Conservation (phyloP, 495 filamentous ascomycete genomes). For the Podospora bellae-mahoneyi region DNA sequence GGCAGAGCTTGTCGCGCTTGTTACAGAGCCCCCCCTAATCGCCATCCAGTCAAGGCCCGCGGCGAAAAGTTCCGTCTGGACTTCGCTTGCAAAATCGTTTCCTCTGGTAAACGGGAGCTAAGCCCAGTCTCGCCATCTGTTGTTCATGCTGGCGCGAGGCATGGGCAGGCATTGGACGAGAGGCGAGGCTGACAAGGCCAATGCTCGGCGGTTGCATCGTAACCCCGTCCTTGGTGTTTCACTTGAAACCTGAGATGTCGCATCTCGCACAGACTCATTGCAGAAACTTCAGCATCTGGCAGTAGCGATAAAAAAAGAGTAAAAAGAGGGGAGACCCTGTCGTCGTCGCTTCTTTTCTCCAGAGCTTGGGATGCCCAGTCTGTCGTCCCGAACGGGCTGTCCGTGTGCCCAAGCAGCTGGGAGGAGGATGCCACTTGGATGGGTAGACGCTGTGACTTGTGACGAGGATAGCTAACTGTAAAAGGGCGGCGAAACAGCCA, state of each 20-base stretch:
- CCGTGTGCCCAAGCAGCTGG: background rate
- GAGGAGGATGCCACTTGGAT: background rate
- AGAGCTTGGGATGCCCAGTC: background rate
- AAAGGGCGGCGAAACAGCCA: background rate
- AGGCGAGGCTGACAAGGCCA: constrained; percentile 35
- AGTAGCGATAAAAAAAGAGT: background rate
- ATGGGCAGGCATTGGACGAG: constrained; percentile 24
- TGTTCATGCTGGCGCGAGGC: constrained; percentile 28
- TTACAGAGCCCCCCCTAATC: background rate
- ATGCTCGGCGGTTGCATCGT: constrained; percentile 21
- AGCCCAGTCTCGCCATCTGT: constrained; percentile 10
- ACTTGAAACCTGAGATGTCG: constrained; percentile 37
- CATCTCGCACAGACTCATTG: constrained; percentile 23
- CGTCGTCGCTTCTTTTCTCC: background rate
- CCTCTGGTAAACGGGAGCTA: constrained; percentile 6
- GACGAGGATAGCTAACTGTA: background rate
- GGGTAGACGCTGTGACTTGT: constrained; percentile 3
- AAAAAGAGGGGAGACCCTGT: background rate
- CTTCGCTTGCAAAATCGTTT: background rate
- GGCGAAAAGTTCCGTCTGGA: background rate
- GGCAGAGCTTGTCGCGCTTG: constrained; percentile 10
- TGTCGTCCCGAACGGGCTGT: constrained; percentile 4
- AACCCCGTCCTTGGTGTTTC: constrained; percentile 36
- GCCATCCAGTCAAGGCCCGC: background rate
- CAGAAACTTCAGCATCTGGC: constrained; percentile 7